Evolutionary conservation across 1,139 yeast species (phyloP), one percentile per base, ranked within the genome.

Genomic region (Candida sp.): DNA sequence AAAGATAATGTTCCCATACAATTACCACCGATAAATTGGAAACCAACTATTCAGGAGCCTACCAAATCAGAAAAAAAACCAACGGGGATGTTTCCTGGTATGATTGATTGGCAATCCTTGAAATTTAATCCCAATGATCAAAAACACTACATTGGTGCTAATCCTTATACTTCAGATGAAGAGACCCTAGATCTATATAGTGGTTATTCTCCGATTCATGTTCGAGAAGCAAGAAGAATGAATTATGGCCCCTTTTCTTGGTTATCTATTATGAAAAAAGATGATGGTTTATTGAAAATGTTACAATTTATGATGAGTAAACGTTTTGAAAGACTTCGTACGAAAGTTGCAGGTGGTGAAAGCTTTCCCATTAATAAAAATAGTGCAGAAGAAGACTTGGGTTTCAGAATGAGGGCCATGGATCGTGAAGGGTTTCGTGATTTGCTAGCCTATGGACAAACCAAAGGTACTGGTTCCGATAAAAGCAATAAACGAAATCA

Each of bases 231-330:
- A 1, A 51, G 71, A 35, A 51, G 68, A 39, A 59, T 63, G 38
- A 60, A 62, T 41, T 64, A 60, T 51, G 78, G 75, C 1, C 66
- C 75, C 0, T 64, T 71, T 42, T 57, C 78, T 0, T 68, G 77
- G 68, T 49, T 71, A 5, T 59, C 77, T 0, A 49, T 74, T 11
- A 52, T 70, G 50, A 56, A 60, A 44, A 61, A 63, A 41, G 79
- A 74, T 47, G 49, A 53, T 4, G 66, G 61, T 5, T 51, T 68
- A 46, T 48, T 43, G 37, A 50, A 49, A 43, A 43, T 53, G 3
- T 58, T 57, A 58, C 35, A 41, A 19, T 50, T 43, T 40, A 4
- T 29, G 39, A 37, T 37, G 39, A 37, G 39, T 22, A 36, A 39
- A 36, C n/a, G 27, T 8, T 33, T 29, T 22, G 36, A 41, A 33